Conservation (phyloP, 2,329 filamentous ascomycete genomes). For the Aspergillus caelatus region DNA sequence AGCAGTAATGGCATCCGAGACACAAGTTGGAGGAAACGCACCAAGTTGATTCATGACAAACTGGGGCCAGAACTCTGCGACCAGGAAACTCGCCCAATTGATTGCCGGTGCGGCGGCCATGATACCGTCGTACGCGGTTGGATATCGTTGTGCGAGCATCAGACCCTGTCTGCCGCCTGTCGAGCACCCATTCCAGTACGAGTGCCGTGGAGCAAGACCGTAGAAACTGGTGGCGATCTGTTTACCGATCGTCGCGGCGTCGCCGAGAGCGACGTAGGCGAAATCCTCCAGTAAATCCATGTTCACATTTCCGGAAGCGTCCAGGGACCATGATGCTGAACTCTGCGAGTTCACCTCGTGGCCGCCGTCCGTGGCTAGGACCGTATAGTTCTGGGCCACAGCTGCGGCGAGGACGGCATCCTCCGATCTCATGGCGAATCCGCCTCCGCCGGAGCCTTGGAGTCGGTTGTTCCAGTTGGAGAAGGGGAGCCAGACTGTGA, state of each 20-base stretch:
- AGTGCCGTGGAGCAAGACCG: conserved; percentile 32
- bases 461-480: conserved; percentile 41
- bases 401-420: neutral
- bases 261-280: conserved; percentile 34
- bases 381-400: conserved; percentile 19
- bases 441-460: conserved; percentile 42
- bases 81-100: conserved; percentile 12
- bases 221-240: conserved; percentile 34
- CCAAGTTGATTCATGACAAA: conserved; percentile 25
- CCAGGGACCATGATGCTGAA: conserved; percentile 17
- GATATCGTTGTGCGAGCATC: conserved; percentile 46
- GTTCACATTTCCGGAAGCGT: conserved; percentile 35
- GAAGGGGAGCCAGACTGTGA: conserved; percentile 36
- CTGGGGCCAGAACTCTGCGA: conserved; percentile 28
- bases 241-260: conserved; percentile 36
- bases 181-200: conserved; percentile 52
- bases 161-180: conserved; percentile 50
- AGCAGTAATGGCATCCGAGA: conserved; percentile 37
- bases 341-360: neutral
- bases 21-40: conserved; percentile 29
- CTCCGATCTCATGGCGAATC: conserved; percentile 18
- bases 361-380: conserved; percentile 24
- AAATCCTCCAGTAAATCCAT: conserved; percentile 37
- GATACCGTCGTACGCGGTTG: conserved; percentile 50
- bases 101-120: conserved; percentile 45